Evolutionary conservation across 1,139 yeast species (phyloP), one percentile per base, ranked within the genome.

Genomic region (Debaryomycetaceae sp.): DNA sequence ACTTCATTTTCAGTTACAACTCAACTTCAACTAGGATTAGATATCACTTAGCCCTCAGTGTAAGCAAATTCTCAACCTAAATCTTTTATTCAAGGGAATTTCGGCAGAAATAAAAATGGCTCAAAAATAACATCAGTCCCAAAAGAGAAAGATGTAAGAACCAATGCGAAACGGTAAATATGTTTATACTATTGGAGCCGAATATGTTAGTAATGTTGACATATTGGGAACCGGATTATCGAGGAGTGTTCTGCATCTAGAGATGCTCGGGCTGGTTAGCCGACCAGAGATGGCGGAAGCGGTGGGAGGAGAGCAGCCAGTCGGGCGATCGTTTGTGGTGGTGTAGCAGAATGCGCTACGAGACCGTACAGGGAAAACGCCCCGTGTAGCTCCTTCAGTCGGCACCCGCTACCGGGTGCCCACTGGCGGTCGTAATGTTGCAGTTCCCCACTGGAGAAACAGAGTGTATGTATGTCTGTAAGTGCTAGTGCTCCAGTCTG

Each of bases 1-100:
- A 58, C 59, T 59, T 59, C 65, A 60, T 60, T 33, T 42, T 46
- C 36, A 20, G 11, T 34, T 17, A 24, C 24, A 36, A 39, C 31
- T 27, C 8, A 6, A 17, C 31, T 14, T 20, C 27, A 24, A 37
- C 14, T 37, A 6, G 14, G 3, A 17, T 6, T 36, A 17, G 24
- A 9, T 36, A 36, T 14, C 11, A 27, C 11, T 11, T 27, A 27
- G 31, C 8, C 31, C 11, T 27, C 4, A 27, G 11, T 27, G 11
- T 8, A 27, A 7, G 20, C 3, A 17, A 17, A 2, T 17, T 17
- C 20, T 17, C 20, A 27, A 27, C 11, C 31, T 27, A 27, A 8
- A 11, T 27, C 8, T 27, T 27, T 27, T 27, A 11, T 27, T 27
- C 31, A 7, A 27, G 31, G 31, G 31, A 27, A 27, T 27, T 27